Base-by-base conservation (phyloP, 768 basidiomycete species). In the Nevesoporus exiguus region DNA sequence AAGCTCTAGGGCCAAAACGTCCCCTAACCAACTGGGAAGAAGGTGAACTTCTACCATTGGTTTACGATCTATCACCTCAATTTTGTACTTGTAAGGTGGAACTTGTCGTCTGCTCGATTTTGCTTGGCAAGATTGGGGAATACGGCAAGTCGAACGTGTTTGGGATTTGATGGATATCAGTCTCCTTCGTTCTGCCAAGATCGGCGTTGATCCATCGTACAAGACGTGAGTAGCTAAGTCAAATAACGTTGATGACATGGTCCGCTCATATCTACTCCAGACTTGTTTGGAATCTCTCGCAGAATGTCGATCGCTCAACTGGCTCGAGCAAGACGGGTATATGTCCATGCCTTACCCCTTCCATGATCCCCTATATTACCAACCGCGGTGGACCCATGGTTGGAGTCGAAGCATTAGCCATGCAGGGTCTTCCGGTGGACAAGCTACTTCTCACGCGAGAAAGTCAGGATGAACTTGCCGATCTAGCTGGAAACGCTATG, bases 401-500 rank as follows among this genome's bases (percentile, higher is more conserved):
- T 15, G 95, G 95, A 9, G 71, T 93, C 31, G 95, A 98, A 66
- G 94, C 95, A 1, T 75, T 98, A 40, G 88, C 90, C 11, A 87
- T 98, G 80, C 95, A 98, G 67, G 95, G 95, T 30, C 82, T 98
- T 37, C 95, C 95, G 0, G 85, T 96, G 30, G 90, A 96, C 70
- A 90, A 93, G 67, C 79, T 98, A 2, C 78, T 97, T 19, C 78
- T 98, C 50, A 97, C 95, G 2, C 86, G 93, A 48, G 95, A 98
- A 72, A 91, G 82, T 17, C 90, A 95, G 68, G 95, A 97, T 69
- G 88, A 98, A 55, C 77, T 98, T 7, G 92, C 93, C 3, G 93
- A 97, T 70, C 78, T 98, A 15, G 94, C 95, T 19, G 95, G 95
- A 2, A 98, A 98, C 65, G 95, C 95, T 55, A 98, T 98, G 95